Conservation (phyloP, 2,329 filamentous ascomycete species). For the Chrysosporium keratinophilum region DNA sequence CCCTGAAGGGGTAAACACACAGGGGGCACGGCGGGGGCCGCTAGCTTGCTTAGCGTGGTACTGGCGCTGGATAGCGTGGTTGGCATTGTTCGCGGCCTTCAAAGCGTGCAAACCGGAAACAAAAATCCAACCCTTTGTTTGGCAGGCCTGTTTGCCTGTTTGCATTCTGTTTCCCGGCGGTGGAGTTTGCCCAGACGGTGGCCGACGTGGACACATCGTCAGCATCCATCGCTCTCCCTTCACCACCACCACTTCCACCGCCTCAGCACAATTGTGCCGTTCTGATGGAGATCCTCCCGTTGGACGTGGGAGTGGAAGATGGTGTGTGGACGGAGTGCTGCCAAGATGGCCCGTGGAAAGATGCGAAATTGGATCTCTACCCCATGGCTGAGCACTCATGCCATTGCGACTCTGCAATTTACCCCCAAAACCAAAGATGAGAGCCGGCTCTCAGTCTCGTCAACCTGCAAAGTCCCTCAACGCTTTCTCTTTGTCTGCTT, state of each 20-base stretch:
- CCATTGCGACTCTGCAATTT: too few relatives aligned
- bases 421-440: too few relatives aligned
- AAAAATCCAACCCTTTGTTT: neutral
- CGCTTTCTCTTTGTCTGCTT: neutral
- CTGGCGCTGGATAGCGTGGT: slow-evolving; percentile 2
- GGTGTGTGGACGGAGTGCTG: too few relatives aligned
- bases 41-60: neutral
- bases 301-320: too few relatives aligned
- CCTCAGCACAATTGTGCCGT: neutral
- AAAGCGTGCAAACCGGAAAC: neutral
- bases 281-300: neutral
- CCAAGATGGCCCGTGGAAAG: neutral
- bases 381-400: too few relatives aligned
- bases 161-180: neutral
- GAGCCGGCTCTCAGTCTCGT: too few relatives aligned
- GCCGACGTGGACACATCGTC: slow-evolving; percentile 5
- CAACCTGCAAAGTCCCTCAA: neutral
- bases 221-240: neutral
- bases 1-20: neutral
- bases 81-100: slow-evolving; percentile 1
- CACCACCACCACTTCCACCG: neutral
- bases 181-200: neutral
- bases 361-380: neutral
- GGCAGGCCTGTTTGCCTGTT: neutral
- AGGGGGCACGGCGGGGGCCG: neutral